These are phyloP conservation scores for Dimocarpus longan DNA, from an alignment of 345 rosid species.

Conservation along the genomic window DNA sequence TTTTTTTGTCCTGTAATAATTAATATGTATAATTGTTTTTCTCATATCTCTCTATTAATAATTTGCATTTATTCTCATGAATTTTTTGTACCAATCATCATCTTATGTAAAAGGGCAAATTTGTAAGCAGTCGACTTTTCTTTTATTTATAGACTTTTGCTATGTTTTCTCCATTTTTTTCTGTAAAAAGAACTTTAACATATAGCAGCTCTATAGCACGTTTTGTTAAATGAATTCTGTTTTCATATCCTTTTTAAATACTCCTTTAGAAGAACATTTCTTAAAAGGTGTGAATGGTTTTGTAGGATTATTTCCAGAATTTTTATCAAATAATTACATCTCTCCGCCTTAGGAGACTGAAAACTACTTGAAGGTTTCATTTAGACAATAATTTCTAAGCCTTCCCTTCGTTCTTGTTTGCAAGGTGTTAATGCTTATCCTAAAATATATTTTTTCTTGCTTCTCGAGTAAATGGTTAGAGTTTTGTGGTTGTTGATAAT, in stretches of 20 bases:
- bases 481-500: too few relatives aligned
- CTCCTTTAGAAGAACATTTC: neutral
- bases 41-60: neutral
- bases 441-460: too few relatives aligned
- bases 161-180: neutral
- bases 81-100: neutral
- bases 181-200: neutral
- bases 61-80: neutral
- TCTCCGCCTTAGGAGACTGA: neutral
- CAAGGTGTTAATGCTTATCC: too few relatives aligned
- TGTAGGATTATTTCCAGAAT: neutral
- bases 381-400: neutral
- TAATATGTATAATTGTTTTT: neutral
- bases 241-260: neutral
- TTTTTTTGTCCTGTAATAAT: too few relatives aligned
- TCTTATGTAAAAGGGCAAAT: neutral
- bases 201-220: neutral
- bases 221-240: too few relatives aligned
- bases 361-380: neutral
- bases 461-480: too few relatives aligned
- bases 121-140: neutral
- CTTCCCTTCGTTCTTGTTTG: too few relatives aligned
- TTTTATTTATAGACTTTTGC: neutral
- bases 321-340: neutral
- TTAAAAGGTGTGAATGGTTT: neutral